Base-by-base conservation (phyloP, 768 basidiomycete genomes). In the Harrya chromipes region DNA sequence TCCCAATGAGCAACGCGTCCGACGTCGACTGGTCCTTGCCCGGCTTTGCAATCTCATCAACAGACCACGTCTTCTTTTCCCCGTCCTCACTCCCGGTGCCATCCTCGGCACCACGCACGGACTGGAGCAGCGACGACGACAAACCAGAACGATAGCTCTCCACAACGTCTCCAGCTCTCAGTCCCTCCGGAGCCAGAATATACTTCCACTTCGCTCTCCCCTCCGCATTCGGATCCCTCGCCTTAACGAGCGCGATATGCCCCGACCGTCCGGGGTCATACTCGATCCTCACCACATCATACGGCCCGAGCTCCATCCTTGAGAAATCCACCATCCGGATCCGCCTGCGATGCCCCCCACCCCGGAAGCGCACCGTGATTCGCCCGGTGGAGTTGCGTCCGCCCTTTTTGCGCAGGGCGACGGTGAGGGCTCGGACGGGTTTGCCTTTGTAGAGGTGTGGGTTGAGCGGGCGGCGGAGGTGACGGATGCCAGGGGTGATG, bases 181-280 rank as follows among this genome's bases (percentile, higher is more conserved):
- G 70, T 6, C 90, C 93, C 54, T 94, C 92, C 7, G 90, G 85
- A 2, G 97, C 94, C 39, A 98, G 72, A 61, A 99, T 94, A 65
- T 99, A 99, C 62, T 83, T 87, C 84, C 87, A 95, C 59, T 73
- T 77, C 52, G 78, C 73, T 52, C 50, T 67, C 1, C 81, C 86
- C 52, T 77, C 73, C 27, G 79, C 75, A 9, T 64, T 65, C 4
- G 75, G 66, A 56, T 83, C 74, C 43, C 84, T 74, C 62, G 81
- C 85, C 63, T 77, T 77, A 62, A 97, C 64, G 52, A 99, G 79
- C 2, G 97, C 95, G 62, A 99, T 95, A 67, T 99, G 97, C 7
- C 90, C 92, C 31, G 85, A 89, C 38, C 97, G 79, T 4, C 89
- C 89, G 0, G 97, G 97, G 73, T 98, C 97, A 63, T 95, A 99